These are phyloP conservation scores for Pythium scleroteichum DNA, from an alignment of 352 stramenopile species.

Conservation along the genomic window DNA sequence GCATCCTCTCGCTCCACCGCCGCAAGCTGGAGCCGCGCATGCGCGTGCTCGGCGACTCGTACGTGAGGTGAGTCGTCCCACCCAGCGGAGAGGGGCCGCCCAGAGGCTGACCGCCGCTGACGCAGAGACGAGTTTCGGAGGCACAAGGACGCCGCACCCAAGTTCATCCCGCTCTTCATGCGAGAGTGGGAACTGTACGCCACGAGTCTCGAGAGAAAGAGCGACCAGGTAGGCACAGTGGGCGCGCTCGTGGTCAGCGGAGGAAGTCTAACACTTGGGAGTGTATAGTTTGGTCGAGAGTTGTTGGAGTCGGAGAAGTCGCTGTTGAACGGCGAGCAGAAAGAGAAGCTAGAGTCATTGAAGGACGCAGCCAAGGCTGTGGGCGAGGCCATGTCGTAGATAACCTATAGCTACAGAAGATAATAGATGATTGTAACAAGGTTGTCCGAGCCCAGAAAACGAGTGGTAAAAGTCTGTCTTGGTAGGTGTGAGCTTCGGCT, in stretches of 20 bases:
- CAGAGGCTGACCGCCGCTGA: no score
- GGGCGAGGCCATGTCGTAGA: constrained; percentile 54
- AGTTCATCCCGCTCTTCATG: constrained; percentile 80
- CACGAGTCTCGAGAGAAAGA: constrained; percentile 45
- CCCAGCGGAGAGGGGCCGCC: no score
- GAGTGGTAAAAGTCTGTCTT: no score
- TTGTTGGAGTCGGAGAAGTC: constrained; percentile 57
- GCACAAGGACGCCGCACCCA: constrained; percentile 72
- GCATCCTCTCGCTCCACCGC: constrained; percentile 78
- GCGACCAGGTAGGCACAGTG: constrained; percentile 41
- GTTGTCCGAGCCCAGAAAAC: no score
- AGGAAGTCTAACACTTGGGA: background rate
- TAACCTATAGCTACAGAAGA: no score
- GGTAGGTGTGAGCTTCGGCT: no score
- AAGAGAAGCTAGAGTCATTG: constrained; percentile 68
- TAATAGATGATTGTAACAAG: no score
- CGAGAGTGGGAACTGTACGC: constrained; percentile 80
- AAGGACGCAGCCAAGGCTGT: constrained; percentile 70
- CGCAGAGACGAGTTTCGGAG: constrained; percentile 80
- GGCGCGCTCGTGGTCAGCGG: background rate
- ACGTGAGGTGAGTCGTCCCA: constrained; percentile 63
- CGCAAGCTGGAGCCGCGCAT: constrained; percentile 78
- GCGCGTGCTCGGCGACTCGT: constrained; percentile 81
- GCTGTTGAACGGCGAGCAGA: constrained; percentile 66
- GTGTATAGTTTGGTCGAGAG: constrained; percentile 59